phyloP scores from a whole-genome alignment of 345 rosid species.

The Hirschfeldia incana region DNA sequence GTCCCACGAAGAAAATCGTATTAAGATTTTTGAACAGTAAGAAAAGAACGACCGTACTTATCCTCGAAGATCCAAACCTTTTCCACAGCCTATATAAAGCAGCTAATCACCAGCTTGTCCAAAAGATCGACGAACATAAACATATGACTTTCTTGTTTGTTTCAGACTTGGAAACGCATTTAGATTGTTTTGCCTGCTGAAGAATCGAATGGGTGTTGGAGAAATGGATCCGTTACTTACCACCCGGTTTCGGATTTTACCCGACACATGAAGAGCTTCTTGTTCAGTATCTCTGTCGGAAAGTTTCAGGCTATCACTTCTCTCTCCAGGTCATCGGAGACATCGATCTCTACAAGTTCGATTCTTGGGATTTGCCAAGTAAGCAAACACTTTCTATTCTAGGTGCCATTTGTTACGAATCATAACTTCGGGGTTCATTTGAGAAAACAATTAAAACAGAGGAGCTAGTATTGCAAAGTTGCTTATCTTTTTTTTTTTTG shows the following conservation, averaged over 20 bases:
- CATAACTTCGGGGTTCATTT: too few relatives aligned
- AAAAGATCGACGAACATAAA: constrained; percentile 19
- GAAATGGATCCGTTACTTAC: constrained; percentile 72
- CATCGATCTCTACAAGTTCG: constrained; percentile 88
- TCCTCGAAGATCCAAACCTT: constrained; percentile 30
- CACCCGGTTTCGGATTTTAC: constrained; percentile 89
- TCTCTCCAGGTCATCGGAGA: constrained; percentile 71
- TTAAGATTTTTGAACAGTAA: constrained; percentile 29
- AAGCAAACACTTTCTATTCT: constrained; percentile 27
- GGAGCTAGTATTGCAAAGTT: too few relatives aligned
- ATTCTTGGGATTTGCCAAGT: constrained; percentile 94
- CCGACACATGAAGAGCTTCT: constrained; percentile 97
- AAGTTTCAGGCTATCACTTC: constrained; percentile 78
- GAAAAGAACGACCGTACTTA: constrained; percentile 81
- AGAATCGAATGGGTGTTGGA: constrained; percentile 55
- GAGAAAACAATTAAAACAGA: too few relatives aligned
- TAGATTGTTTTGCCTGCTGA: neutral
- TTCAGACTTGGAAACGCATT: too few relatives aligned
- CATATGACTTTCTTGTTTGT: neutral
- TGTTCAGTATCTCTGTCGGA: constrained; percentile 78
- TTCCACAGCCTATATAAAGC: constrained; percentile 34
- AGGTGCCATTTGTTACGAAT: neutral
- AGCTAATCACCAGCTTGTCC: neutral
- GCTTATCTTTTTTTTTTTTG: too few relatives aligned
- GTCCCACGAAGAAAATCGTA: constrained; percentile 35